phyloP scores from a whole-genome alignment of 176 grass and related monocot genomes.

The Juncus inflexus region DNA sequence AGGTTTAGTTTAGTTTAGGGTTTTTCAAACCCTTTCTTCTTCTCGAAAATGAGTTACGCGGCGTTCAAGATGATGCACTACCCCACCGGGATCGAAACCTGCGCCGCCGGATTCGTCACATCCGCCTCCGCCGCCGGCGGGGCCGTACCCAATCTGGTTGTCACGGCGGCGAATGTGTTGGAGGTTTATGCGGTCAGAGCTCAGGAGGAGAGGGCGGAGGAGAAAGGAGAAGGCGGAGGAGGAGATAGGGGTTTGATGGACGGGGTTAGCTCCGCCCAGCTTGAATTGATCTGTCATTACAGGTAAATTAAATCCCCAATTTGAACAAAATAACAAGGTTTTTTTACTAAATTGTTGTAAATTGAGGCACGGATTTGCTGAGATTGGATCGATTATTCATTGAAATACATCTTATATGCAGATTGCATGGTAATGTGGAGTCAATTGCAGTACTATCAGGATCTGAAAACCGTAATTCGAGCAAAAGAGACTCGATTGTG shows the following conservation, averaged over 20 bases:
- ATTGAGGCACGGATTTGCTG: too few species aligned
- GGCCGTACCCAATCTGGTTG: slow-evolving; percentile 66
- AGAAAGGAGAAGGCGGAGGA: slow-evolving; percentile 9
- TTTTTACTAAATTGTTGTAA: too few species aligned
- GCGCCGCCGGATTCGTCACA: slow-evolving; percentile 75
- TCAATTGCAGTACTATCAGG: slow-evolving; percentile 72
- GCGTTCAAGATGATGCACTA: slow-evolving; percentile 89
- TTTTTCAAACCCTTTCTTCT: slow-evolving; percentile 11
- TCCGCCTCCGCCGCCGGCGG: not conserved
- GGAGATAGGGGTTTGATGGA: slow-evolving; percentile 42
- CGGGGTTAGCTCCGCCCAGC: slow-evolving; percentile 48
- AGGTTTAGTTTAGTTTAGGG: not conserved
- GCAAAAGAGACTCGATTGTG: slow-evolving; percentile 52
- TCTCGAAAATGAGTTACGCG: slow-evolving; percentile 66
- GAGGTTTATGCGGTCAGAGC: slow-evolving; percentile 71
- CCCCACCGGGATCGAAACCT: slow-evolving; percentile 70
- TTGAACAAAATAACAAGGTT: too few species aligned
- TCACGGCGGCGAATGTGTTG: slow-evolving; percentile 71
- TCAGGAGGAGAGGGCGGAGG: slow-evolving; percentile 40
- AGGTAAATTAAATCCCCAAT: slow-evolving; percentile 27
- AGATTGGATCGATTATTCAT: too few species aligned
- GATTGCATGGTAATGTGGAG: slow-evolving; percentile 78
- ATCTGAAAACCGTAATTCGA: slow-evolving; percentile 32
- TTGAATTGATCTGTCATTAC: slow-evolving; percentile 78
- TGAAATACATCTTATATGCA: slow-evolving; percentile 25